A percentile compares a stretch with the other conserved stretches of the same genome.
phyloP scores from a whole-genome alignment of 495 filamentous ascomycete genomes.

The Podospora bellae-mahoneyi region DNA sequence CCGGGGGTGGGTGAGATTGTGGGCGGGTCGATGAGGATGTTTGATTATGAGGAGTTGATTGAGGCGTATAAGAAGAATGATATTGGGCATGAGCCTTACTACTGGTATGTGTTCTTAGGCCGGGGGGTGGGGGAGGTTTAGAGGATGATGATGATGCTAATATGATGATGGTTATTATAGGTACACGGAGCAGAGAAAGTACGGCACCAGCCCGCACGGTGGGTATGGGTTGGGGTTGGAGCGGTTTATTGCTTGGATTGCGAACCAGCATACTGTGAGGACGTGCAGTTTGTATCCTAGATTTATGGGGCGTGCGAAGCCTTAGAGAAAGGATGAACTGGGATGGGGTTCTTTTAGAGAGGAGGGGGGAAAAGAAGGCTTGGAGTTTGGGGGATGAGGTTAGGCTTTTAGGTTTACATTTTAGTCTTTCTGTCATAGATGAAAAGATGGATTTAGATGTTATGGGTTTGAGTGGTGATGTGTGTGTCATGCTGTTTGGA shows the following conservation, averaged over 20 bases:
- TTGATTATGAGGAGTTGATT: slow-evolving; percentile 88
- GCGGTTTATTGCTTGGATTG: slow-evolving; percentile 96
- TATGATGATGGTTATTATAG: neutral
- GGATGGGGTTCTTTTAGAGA: slow-evolving; percentile 1
- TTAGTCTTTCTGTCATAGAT: neutral
- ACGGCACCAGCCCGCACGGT: slow-evolving; percentile 89
- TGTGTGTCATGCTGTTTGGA: too few relatives aligned
- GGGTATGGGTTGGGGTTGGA: slow-evolving; percentile 95
- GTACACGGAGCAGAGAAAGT: slow-evolving; percentile 98
- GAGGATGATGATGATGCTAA: too few relatives aligned
- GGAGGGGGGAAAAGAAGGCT: neutral
- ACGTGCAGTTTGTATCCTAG: slow-evolving; percentile 89
- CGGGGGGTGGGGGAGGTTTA: too few relatives aligned
- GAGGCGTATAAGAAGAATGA: slow-evolving; percentile 81
- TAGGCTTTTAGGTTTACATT: neutral
- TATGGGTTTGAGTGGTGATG: too few relatives aligned
- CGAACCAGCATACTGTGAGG: slow-evolving; percentile 83
- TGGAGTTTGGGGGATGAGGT: slow-evolving; percentile 3
- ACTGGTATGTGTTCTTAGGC: slow-evolving; percentile 55
- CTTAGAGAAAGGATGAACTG: slow-evolving; percentile 43
- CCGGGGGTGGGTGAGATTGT: slow-evolving; percentile 83
- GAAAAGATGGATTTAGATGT: neutral
- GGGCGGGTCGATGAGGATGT: slow-evolving; percentile 94
- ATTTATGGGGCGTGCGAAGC: slow-evolving; percentile 91
- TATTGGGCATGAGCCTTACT: slow-evolving; percentile 83